A percentile compares a stretch with the other conserved stretches of the same genome.
Conservation (phyloP, 2,329 filamentous ascomycete species). For the Sclerotinia sclerotiorum region DNA sequence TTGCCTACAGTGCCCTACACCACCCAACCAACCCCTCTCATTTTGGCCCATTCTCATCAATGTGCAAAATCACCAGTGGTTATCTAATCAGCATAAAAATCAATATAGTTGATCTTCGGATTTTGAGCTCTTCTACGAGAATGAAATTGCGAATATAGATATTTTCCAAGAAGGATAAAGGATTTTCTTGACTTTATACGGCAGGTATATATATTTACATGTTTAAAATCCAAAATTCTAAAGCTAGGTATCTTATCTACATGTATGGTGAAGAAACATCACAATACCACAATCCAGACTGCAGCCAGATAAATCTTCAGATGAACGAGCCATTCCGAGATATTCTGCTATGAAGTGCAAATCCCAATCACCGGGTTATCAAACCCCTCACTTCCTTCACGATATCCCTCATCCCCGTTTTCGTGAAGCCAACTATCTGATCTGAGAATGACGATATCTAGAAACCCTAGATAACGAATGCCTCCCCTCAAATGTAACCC, state of each 20-base stretch:
- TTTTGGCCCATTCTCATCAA: background rate
- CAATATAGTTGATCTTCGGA: background rate
- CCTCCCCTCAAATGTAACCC: slow-evolving; percentile 4
- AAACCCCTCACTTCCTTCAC: background rate
- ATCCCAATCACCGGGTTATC: slow-evolving; percentile 16
- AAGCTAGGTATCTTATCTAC: background rate
- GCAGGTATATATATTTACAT: background rate
- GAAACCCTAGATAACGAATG: background rate
- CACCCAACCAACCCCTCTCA: background rate
- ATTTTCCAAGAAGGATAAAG: background rate
- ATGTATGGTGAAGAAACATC: background rate
- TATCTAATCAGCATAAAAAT: background rate
- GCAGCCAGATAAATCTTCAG: slow-evolving; percentile 1
- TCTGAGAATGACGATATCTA: background rate
- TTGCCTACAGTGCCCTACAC: too few species aligned
- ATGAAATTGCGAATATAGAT: background rate
- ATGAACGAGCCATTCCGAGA: slow-evolving; percentile 7
- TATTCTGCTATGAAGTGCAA: background rate
- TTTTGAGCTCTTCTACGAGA: background rate
- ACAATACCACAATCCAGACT: slow-evolving; percentile 4
- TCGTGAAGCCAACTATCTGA: slow-evolving; percentile 3
- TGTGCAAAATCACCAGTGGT: background rate
- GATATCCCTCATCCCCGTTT: slow-evolving; percentile 7
- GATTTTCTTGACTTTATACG: background rate
- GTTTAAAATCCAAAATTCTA: background rate